Evolutionary conservation across 179 eudicot species (phyloP).

Genomic region (Pouteria campechiana): DNA sequence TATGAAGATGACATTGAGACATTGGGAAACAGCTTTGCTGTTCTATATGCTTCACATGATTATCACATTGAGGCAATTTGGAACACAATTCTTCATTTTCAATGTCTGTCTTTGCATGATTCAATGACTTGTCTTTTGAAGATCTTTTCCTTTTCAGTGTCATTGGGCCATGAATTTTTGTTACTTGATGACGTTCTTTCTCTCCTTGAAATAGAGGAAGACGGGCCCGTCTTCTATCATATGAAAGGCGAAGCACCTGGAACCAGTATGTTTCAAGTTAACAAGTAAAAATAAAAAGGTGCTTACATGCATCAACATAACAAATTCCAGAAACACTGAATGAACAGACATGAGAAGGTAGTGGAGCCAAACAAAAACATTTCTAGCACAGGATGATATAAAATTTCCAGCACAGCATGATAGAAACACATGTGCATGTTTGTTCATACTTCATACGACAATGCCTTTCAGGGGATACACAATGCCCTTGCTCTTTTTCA

Average conservation of each 20-base stretch:
- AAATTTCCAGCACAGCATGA: too few species aligned
- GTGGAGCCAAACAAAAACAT: too few species aligned
- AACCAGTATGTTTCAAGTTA: slow-evolving; percentile 6
- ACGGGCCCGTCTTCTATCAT: slow-evolving; percentile 57
- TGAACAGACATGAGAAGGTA: too few species aligned
- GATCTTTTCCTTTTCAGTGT: slow-evolving; percentile 44
- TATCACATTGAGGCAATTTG: slow-evolving; percentile 1
- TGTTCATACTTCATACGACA: too few species aligned
- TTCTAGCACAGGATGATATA: too few species aligned
- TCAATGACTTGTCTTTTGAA: slow-evolving; percentile 23
- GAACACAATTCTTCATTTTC: slow-evolving; percentile 19
- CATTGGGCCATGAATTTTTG: slow-evolving; percentile 11
- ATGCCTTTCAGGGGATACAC: too few species aligned
- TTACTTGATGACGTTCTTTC: slow-evolving; percentile 18
- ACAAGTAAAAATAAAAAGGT: not conserved
- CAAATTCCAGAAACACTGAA: too few species aligned
- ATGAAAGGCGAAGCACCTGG: slow-evolving; percentile 89
- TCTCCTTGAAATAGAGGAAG: slow-evolving; percentile 33
- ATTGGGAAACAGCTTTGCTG: slow-evolving; percentile 7
- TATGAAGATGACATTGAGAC: slow-evolving; percentile 9
- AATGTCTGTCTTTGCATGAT: slow-evolving; percentile 11
- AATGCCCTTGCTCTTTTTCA: too few species aligned
- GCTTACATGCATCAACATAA: not conserved
- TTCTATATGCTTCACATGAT: slow-evolving; percentile 8
- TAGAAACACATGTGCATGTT: too few species aligned